Evolutionary conservation across 2,329 filamentous ascomycete genomes (phyloP), one percentile per base, ranked within the genome.

Genomic region (Ascochyta pisi): DNA sequence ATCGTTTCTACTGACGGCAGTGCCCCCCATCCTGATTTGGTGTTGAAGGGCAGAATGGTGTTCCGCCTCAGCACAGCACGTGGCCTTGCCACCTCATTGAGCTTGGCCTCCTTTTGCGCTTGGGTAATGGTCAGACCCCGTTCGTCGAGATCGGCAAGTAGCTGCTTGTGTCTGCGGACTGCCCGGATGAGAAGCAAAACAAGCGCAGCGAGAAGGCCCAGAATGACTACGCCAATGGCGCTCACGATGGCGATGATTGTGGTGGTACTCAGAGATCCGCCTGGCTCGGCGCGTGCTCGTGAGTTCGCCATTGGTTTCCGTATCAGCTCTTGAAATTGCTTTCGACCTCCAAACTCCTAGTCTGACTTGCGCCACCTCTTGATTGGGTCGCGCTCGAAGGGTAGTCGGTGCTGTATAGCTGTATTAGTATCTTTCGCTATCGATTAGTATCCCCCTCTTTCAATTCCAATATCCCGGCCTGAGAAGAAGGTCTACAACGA

Each of bases 1-100:
- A 74, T 64, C 0, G 67, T 70, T 37, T 79, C 77, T n/a, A 71
- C 67, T 0, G 78, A 80, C 10, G 68, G 67, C 9, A 80, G 62
- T 43, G 75, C 64, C 15, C 70, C 76, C 78, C 78, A 81, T 34
- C 75, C 77, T 13, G 69, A 70, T 39, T 69, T 70, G 2, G 67
- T 61, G 40, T 74, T 72, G 65, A 74, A 76, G 2, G 73, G 70
- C 3, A 74, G 58, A 12, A 73, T 57, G 3, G 66, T 69, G 40
- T 68, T 73, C 33, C 72, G 69, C 53, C 68, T 65, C 6, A 74
- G 57, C 0, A 73, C 68, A 35, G 67, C 56, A 50, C 70, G 73
- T n/a, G 72, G 73, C 46, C 61, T 70, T 10, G 66, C 44, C 6
- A 73, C 42, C 4, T 58, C 40, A 8, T 61, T 57, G 23, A 46